Evolutionary conservation across 306 rosid species (phyloP), one percentile per base, ranked within the genome.

Genomic region (Quercus dentata): DNA sequence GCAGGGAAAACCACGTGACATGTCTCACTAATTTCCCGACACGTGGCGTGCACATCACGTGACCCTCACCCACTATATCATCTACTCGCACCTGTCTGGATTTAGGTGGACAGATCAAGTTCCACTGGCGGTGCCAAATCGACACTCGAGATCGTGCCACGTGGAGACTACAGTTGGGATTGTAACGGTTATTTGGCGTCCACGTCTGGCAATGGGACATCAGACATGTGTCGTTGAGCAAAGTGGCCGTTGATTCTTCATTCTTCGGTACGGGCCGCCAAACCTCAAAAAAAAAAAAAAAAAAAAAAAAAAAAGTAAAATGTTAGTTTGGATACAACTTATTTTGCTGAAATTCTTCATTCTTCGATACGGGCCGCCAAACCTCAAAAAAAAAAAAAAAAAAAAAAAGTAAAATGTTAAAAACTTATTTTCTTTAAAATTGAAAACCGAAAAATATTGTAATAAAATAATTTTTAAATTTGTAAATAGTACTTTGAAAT

Each of bases 31-130:
- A 12, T 18, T 21, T 18, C 3, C 79, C 75, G 81, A 81, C 87
- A 83, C 86, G 89, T 85, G 91, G 77, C 28, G 64, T 68, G 38
- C 0, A 0, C 0, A 41, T 79, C 94, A 85, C 83, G 86, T 86
- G 92, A 56, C 35, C 27, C 75, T 30, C 74, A 3, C 65, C 65
- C 65, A 59, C 65, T 1, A 21, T 10, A 30, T 27, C 25, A 51
- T 71, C 31, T 61, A 73, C 68, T 58, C 75, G 46, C 71, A 68
- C n/a, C 85, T 83, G 86, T 89, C 83, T 41, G 80, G 70, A 20
- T 20, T 15, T 81, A 77, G 67, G 75, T 76, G 91, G 87, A 68
- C 70, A 41, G n/a, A 76, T 75, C 65, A 4, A 30, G 69, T 33
- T 1, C 18, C 65, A 28, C 2, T 12, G 80, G 75, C 87, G 83